Evolutionary conservation across 2,329 filamentous ascomycete species (phyloP), one percentile per base, ranked within the genome.

Genomic region (Aspergillus pseudoviridinutans): DNA sequence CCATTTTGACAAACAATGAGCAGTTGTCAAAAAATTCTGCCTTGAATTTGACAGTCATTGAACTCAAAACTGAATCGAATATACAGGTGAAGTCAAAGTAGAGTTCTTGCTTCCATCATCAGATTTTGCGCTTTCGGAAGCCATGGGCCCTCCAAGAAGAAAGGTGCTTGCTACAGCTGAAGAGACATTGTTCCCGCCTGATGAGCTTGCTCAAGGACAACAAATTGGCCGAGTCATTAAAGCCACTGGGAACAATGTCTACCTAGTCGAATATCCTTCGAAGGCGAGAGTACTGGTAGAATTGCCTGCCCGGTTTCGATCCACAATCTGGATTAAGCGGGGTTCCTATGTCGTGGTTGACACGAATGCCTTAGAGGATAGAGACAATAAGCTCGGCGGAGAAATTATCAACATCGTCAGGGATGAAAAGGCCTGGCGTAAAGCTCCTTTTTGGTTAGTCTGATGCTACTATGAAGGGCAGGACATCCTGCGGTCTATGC

Each of bases 331-430:
- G 90, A 89, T 97, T 73, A 92, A 90, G 75, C 87, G 91, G 20
- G 90, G 92, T 29, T 91, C 91, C 0, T 97, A 88, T 73, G 92
- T 97, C 29, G 77, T 97, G 10, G 82, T 96, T 14, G 90, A 97
- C 64, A 88, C 84, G 25, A 80, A 82, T 29, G 80, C 83, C 1
- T 79, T 87, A 41, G 85, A 86, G 28, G 85, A 83, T 25, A 78
- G 87, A 53, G 87, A 88, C 49, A 91, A 91, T 67, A 92, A 91
- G 73, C 84, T 96, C 12, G 82, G 84, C 53, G 94, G 93, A 14
- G 91, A 96, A 74, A 97, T 99, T 67, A 82, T 96, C 64, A 97
- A 97, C 69, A 86, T 97, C 38, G 92, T 97, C 41, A 82, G 91
- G 41, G 91, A 97, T 68, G 92, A 97, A 78, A 95, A 91, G 76